A percentile compares a stretch with the other conserved stretches of the same genome.
Evolutionary conservation across 2,329 filamentous ascomycete species (phyloP).

Genomic region (Drechslera avenae): DNA sequence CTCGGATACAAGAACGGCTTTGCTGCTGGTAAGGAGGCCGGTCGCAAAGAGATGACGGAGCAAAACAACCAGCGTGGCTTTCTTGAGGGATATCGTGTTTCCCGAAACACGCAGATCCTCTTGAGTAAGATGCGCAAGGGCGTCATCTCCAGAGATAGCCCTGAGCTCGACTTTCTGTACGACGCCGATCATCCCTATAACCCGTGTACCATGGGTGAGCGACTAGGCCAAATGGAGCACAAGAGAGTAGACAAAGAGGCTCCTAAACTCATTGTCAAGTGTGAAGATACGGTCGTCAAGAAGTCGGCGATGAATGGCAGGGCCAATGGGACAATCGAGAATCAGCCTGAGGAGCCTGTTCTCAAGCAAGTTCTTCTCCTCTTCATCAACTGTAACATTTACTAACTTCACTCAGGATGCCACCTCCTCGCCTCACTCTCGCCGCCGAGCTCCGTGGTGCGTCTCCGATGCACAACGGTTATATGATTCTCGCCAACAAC

Average conservation of each 20-base stretch:
- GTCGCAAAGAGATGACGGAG: background rate
- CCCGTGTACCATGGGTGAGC: constrained; percentile 17
- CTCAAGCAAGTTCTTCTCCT: constrained; percentile 7
- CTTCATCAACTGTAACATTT: no score
- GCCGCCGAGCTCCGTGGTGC: constrained; percentile 16
- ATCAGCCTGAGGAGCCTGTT: background rate
- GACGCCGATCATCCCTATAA: constrained; percentile 25
- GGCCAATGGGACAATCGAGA: background rate
- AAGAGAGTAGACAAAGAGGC: no score
- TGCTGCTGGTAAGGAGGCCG: constrained; percentile 5
- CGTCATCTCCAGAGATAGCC: constrained; percentile 15
- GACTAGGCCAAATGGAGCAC: constrained; percentile 7
- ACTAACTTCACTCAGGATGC: background rate
- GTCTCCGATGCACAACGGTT: constrained; percentile 11
- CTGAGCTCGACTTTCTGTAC: constrained; percentile 26
- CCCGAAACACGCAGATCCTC: constrained; percentile 10
- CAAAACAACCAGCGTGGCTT: constrained; percentile 11
- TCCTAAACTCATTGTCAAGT: no score
- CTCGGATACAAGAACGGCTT: constrained; percentile 20
- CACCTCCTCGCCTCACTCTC: constrained; percentile 7
- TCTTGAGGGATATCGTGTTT: constrained; percentile 28
- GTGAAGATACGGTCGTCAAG: background rate
- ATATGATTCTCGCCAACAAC: constrained; percentile 17
- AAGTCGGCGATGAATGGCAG: background rate
- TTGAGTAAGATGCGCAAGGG: constrained; percentile 24